Percentiles rank a stretch among this genome's conserved stretches.
phyloP scores from a whole-genome alignment of 2,329 filamentous ascomycete species.

The Stagonosporopsis tanaceti region DNA sequence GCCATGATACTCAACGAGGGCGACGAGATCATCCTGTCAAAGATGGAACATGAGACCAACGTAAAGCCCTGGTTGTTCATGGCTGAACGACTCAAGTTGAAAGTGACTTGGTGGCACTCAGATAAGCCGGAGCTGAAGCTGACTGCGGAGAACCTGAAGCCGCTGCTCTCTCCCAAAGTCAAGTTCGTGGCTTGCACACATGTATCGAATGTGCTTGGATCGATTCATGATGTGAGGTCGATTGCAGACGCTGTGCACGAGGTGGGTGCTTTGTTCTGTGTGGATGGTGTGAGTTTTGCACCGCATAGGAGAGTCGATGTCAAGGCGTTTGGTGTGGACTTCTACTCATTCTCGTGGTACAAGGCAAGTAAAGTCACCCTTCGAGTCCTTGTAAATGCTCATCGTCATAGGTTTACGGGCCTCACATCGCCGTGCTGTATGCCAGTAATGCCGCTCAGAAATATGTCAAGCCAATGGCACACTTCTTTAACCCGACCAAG shows the following conservation, averaged over 20 bases:
- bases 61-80: constrained; percentile 76
- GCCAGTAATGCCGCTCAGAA: constrained; percentile 65
- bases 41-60: constrained; percentile 80
- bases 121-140: constrained; percentile 64
- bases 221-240: constrained; percentile 68
- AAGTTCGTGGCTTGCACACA: constrained; percentile 77
- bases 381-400: not conserved
- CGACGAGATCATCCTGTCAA: constrained; percentile 74
- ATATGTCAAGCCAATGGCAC: constrained; percentile 65
- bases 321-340: constrained; percentile 72
- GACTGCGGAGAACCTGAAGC: constrained; percentile 62
- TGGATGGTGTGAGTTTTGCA: constrained; percentile 80
- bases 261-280: constrained; percentile 69
- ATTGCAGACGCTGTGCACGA: constrained; percentile 62
- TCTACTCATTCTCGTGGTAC: constrained; percentile 84
- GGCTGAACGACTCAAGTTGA: constrained; percentile 66
- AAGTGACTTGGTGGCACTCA: constrained; percentile 74
- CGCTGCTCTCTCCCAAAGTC: constrained; percentile 69
- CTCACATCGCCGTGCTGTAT: constrained; percentile 76
- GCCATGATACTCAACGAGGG: constrained; percentile 49
- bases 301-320: constrained; percentile 77
- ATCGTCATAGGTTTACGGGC: constrained; percentile 68
- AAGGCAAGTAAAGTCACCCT: constrained; percentile 57
- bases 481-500: constrained; percentile 71
- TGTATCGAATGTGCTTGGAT: constrained; percentile 76